These are phyloP conservation scores for Bimuria novae-zelandiae DNA, from an alignment of 2,329 filamentous ascomycete species.

Conservation along the genomic window DNA sequence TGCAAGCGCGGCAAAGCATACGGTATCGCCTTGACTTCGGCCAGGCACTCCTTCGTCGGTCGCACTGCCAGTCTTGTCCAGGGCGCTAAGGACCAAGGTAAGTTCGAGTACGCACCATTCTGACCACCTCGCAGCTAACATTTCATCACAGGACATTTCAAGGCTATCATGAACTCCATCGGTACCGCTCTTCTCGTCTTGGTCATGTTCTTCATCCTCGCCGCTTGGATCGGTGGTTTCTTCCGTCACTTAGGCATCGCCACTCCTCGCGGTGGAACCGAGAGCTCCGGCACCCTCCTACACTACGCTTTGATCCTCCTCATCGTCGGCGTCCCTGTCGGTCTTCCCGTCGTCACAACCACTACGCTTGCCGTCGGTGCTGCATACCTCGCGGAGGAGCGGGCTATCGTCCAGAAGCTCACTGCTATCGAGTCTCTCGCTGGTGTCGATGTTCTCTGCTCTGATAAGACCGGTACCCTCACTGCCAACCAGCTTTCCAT, in stretches of 20 bases:
- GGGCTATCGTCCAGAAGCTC: slow-evolving; percentile 79
- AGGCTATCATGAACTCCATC: slow-evolving; percentile 83
- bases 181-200: slow-evolving; percentile 74
- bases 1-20: slow-evolving; percentile 82
- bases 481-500: slow-evolving; percentile 77
- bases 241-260: slow-evolving; percentile 71
- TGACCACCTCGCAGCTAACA: background rate
- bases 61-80: slow-evolving; percentile 74
- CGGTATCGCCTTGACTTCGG: slow-evolving; percentile 68
- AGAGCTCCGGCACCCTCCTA: slow-evolving; percentile 64
- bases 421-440: slow-evolving; percentile 72
- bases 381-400: slow-evolving; percentile 76
- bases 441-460: slow-evolving; percentile 77
- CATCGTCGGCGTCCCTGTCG: slow-evolving; percentile 79
- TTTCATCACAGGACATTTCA: slow-evolving; percentile 61
- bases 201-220: slow-evolving; percentile 77
- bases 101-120: slow-evolving; percentile 16
- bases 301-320: slow-evolving; percentile 57
- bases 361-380: slow-evolving; percentile 78
- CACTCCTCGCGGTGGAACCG: slow-evolving; percentile 56
- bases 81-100: slow-evolving; percentile 73
- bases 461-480: slow-evolving; percentile 80
- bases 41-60: slow-evolving; percentile 76
- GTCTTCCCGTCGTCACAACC: slow-evolving; percentile 77
- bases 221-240: slow-evolving; percentile 78